Evolutionary conservation across 164 flowering plant species (phyloP).

Genomic region (Chimonanthus salicifolius): DNA sequence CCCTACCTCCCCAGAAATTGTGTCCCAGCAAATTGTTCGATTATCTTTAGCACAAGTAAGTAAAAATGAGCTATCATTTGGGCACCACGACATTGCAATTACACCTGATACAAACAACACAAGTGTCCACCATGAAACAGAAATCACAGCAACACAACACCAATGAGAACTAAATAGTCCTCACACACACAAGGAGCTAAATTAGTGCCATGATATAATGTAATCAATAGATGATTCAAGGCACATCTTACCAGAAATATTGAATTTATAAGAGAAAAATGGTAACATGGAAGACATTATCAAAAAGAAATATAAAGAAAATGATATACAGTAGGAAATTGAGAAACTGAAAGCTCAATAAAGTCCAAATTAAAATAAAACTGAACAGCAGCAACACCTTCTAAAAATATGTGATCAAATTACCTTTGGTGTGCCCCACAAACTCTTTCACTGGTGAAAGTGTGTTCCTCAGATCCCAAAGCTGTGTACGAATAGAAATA

Average conservation of each 20-base stretch:
- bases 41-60: conserved; percentile 95
- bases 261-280: neutral
- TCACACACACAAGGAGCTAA: too few species aligned
- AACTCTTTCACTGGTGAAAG: conserved; percentile 84
- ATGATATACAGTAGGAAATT: too few species aligned
- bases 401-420: neutral
- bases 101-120: conserved; percentile 51
- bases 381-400: too few species aligned
- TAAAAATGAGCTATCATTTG: conserved; percentile 79
- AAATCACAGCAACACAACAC: too few species aligned
- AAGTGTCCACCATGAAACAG: neutral
- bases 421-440: conserved; percentile 93
- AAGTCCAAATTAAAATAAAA: too few species aligned
- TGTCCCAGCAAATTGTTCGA: conserved; percentile 97
- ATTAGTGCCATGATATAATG: too few species aligned
- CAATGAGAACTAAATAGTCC: too few species aligned
- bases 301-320: too few species aligned
- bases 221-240: too few species aligned
- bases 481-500: conserved; percentile 37
- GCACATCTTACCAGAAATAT: neutral
- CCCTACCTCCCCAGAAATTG: conserved; percentile 67
- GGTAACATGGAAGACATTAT: too few species aligned
- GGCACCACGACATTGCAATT: conserved; percentile 98
- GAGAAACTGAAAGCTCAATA: too few species aligned
- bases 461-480: conserved; percentile 90